These are phyloP conservation scores for Naumovozyma castellii DNA, from an alignment of 805 yeast species.

Conservation along the genomic window DNA sequence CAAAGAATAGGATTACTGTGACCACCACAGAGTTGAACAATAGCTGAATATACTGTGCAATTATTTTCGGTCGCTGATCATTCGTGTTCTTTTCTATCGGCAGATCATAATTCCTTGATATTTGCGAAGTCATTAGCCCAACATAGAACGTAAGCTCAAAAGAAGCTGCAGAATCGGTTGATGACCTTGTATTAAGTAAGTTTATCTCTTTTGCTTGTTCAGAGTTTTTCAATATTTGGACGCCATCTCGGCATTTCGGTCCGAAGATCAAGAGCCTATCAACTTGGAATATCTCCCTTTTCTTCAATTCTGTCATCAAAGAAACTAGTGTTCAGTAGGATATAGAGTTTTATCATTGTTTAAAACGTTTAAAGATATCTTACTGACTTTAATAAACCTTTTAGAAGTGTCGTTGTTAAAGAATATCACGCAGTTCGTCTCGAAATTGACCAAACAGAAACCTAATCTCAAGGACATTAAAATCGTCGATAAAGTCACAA, in stretches of 20 bases:
- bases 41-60: constrained; percentile 46
- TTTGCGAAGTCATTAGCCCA: background rate
- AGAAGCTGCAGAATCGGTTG: too few species aligned
- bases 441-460: background rate
- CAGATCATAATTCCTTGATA: background rate
- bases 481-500: background rate
- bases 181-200: too few species aligned
- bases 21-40: constrained; percentile 43
- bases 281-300: background rate
- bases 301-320: background rate
- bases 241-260: background rate
- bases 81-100: background rate
- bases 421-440: background rate
- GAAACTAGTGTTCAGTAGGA: too few species aligned
- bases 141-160: too few species aligned
- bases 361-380: too few species aligned
- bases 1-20: constrained; percentile 41
- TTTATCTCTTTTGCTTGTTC: too few species aligned
- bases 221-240: too few species aligned
- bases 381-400: too few species aligned
- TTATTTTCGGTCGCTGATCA: constrained; percentile 4
- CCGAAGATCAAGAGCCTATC: background rate
- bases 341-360: too few species aligned
- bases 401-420: background rate
- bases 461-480: background rate